Base-by-base conservation (phyloP, 495 filamentous ascomycete genomes). In the Mycothermus thermophilus region DNA sequence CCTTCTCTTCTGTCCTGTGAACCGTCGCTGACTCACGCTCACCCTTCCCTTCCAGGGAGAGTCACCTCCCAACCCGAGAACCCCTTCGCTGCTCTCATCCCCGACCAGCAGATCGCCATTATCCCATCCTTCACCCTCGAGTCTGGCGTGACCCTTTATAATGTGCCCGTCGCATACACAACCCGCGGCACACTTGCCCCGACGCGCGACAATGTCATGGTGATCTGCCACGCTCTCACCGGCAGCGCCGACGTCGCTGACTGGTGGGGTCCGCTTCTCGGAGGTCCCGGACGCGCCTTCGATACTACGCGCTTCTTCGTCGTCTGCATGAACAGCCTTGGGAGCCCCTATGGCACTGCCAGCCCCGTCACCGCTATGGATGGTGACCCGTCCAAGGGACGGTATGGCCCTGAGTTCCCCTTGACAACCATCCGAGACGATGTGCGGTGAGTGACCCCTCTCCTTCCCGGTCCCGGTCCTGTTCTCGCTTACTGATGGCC, bases 201-300 rank as follows among this genome's bases (percentile, higher is more conserved):
- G 15, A 60, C 73, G 20, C 64, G 71, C 27, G 81, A 93, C 63
- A 97, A 97, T 74, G 84, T 71, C 35, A 77, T 97, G 76, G 79
- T 97, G 33, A 93, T 97, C 46, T 97, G 90, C 58, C 90, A 97
- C 62, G 90, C 90, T 26, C 60, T 97, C 44, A 93, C 90, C 23
- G 90, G 90, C 32, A 94, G 87, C 45, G 85, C 90, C 36, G 90
- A 97, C 63, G 90, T 95, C 18, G 72, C 75, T 39, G 90, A 97
- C 62, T 97, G 90, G 90, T 97, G 90, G 90, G 90, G 90, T 5
- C 90, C 90, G 12, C 68, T 97, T 14, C 73, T 96, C 7, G 86
- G 86, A 18, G 83, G 86, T 7, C 72, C 80, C 32, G 87, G 88
- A 21, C 79, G 82, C 46, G 88, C 87, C 2, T 96, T 97, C 50